phyloP scores from a whole-genome alignment of 495 filamentous ascomycete genomes.

The Penicillium verhagenii region DNA sequence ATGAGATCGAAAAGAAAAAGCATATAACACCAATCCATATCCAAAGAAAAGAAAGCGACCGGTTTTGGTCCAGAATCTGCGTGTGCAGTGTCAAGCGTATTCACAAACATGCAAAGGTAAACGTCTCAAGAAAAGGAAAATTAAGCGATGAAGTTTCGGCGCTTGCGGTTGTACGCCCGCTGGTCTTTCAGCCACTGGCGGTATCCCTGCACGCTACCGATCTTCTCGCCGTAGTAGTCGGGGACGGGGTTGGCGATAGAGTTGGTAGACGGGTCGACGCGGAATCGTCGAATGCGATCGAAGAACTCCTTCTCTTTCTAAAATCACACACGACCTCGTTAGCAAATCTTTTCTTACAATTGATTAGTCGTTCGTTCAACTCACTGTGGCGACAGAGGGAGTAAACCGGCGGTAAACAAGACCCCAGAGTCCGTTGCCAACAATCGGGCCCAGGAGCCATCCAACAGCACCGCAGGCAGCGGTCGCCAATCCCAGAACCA shows the following conservation, averaged over 20 bases:
- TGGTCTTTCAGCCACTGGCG: constrained; percentile 96
- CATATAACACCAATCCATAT: constrained; percentile 22
- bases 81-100: constrained; percentile 16
- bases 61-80: constrained; percentile 11
- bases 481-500: constrained; percentile 76
- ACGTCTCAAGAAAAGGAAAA: background rate
- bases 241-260: constrained; percentile 69
- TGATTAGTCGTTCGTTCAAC: constrained; percentile 23
- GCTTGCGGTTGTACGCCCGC: constrained; percentile 93
- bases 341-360: background rate
- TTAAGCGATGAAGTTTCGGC: constrained; percentile 58
- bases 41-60: constrained; percentile 17
- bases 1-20: constrained; percentile 26
- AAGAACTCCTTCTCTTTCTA: constrained; percentile 96
- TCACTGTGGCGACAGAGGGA: constrained; percentile 63
- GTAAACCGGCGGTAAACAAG: constrained; percentile 62
- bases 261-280: constrained; percentile 78
- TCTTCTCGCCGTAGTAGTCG: constrained; percentile 84
- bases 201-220: constrained; percentile 86
- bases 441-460: constrained; percentile 80
- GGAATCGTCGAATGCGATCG: constrained; percentile 78
- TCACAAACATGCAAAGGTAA: constrained; percentile 19
- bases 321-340: constrained; percentile 3
- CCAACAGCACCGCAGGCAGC: constrained; percentile 70
- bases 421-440: constrained; percentile 77